Evolutionary conservation across 1,139 yeast genomes (phyloP).

Genomic region (Pneumocystis sp.): DNA sequence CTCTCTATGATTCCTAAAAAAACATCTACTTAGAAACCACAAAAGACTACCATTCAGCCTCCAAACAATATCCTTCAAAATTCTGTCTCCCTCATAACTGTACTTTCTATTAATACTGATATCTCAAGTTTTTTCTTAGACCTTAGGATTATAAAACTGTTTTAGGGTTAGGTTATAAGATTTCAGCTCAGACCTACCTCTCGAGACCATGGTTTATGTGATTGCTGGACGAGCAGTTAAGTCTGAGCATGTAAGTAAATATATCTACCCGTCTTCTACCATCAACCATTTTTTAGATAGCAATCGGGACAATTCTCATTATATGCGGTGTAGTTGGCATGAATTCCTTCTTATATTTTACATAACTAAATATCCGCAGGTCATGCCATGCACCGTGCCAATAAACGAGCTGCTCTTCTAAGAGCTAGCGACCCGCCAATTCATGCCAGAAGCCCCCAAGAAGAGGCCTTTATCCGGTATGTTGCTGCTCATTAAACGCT

Average conservation of each 20-base stretch:
- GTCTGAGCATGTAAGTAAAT: not conserved
- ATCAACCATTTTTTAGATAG: not conserved
- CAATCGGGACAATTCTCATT: not conserved
- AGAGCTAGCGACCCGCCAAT: not conserved
- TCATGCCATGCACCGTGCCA: not conserved
- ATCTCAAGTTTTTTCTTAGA: too few relatives aligned
- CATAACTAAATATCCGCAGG: not conserved
- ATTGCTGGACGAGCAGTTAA: not conserved
- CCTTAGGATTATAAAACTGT: too few relatives aligned
- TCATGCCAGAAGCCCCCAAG: not conserved
- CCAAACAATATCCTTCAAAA: too few relatives aligned
- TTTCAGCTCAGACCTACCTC: not conserved
- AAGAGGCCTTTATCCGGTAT: not conserved
- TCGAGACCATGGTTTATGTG: not conserved
- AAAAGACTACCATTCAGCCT: too few relatives aligned
- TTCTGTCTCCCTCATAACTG: too few relatives aligned
- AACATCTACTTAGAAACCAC: too few relatives aligned
- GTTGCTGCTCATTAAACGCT: not conserved
- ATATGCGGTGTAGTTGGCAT: not conserved
- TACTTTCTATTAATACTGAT: too few relatives aligned
- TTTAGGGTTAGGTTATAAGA: not conserved
- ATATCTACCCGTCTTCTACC: not conserved
- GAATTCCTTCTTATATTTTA: not conserved
- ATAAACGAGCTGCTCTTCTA: not conserved
- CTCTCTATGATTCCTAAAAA: too few relatives aligned